phyloP scores from a whole-genome alignment of 495 filamentous ascomycete genomes.

The Talaromyces stipitatus region DNA sequence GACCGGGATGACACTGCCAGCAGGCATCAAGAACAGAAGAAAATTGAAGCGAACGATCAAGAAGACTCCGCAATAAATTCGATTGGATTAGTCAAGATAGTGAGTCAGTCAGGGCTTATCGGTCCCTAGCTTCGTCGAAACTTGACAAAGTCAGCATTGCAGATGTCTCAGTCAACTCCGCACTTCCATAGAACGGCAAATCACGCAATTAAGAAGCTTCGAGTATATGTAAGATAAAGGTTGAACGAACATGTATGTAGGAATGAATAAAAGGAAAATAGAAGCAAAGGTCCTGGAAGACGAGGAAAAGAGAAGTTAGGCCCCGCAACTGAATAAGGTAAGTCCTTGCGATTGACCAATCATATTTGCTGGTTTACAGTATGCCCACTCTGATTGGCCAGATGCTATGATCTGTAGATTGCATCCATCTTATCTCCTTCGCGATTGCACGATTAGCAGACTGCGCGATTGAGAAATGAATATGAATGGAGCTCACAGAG shows the following conservation, averaged over 20 bases:
- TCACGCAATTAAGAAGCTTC: neutral
- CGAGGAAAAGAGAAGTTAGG: neutral
- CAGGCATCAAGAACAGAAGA: neutral
- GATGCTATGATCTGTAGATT: neutral
- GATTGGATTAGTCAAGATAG: neutral
- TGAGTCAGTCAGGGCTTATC: neutral
- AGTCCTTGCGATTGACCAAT: conserved; percentile 2
- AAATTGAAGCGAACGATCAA: neutral
- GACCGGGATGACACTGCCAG: neutral
- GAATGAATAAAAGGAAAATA: neutral
- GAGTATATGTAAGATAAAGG: neutral
- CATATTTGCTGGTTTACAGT: too few relatives aligned
- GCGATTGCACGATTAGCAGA: too few relatives aligned
- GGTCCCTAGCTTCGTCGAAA: neutral
- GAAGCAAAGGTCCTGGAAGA: neutral
- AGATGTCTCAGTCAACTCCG: too few relatives aligned
- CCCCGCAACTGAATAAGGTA: neutral
- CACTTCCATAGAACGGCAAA: too few relatives aligned
- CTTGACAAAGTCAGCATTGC: neutral
- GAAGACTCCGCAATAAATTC: neutral
- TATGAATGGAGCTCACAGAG: neutral
- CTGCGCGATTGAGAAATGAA: too few relatives aligned
- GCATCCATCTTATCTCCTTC: neutral
- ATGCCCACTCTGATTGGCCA: neutral
- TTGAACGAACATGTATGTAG: neutral